Percentiles rank a stretch among this genome's conserved stretches.
Evolutionary conservation across 306 rosid genomes (phyloP).

Genomic region (Cyamopsis tetragonoloba): DNA sequence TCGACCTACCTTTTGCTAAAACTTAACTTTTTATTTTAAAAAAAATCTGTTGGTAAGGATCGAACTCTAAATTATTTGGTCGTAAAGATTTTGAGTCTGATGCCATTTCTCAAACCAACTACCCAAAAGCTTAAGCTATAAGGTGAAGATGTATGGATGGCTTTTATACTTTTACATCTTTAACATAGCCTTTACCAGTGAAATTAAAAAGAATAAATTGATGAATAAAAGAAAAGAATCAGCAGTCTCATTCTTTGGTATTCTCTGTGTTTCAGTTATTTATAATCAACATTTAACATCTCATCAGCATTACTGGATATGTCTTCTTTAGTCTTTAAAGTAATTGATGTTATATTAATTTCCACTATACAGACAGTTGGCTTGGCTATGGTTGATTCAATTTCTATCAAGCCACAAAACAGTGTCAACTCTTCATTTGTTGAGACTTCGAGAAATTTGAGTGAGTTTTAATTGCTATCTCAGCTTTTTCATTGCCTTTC

Average conservation of each 20-base stretch:
- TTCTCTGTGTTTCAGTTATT: slow-evolving; percentile 1
- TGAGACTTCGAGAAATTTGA: slow-evolving; percentile 24
- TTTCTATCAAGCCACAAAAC: slow-evolving; percentile 27
- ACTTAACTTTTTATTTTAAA: not conserved
- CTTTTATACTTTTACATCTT: slow-evolving; percentile 7
- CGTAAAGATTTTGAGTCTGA: not conserved
- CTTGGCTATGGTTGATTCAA: slow-evolving; percentile 17
- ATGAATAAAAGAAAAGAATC: not conserved
- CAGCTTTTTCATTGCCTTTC: not conserved
- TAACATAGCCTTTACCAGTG: not conserved
- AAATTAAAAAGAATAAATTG: not conserved
- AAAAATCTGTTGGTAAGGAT: not conserved
- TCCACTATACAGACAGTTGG: slow-evolving; percentile 52
- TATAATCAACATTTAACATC: not conserved
- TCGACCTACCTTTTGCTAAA: not conserved
- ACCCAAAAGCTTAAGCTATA: not conserved
- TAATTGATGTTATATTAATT: slow-evolving; percentile 14
- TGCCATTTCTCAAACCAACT: not conserved
- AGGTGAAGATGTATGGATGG: not conserved
- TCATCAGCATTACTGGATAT: slow-evolving; percentile 6
- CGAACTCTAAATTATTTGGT: not conserved
- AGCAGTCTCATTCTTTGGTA: not conserved
- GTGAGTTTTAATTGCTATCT: slow-evolving; percentile 42
- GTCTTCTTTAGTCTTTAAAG: not conserved
- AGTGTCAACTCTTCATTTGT: slow-evolving; percentile 7